Percentiles rank a stretch among this genome's conserved stretches.
These are phyloP conservation scores for Hymenotorrendiella dingleyae DNA, from an alignment of 2,329 filamentous ascomycete genomes.

Conservation along the genomic window DNA sequence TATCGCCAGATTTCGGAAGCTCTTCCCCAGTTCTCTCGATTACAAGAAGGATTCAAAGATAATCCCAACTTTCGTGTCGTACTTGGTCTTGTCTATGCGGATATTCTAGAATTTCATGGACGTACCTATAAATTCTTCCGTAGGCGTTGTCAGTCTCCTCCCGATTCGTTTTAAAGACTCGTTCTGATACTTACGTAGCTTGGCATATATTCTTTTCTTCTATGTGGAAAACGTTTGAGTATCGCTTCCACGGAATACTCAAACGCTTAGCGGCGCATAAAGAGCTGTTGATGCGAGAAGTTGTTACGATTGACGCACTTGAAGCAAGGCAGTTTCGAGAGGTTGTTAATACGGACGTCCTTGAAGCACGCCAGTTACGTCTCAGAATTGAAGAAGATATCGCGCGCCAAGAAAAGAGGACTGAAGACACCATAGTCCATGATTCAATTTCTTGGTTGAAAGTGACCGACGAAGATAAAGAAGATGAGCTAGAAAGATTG, in stretches of 20 bases:
- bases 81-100: conserved; percentile 39
- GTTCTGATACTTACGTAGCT: background rate
- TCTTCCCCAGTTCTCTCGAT: conserved; percentile 34
- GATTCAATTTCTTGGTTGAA: conserved; percentile 12
- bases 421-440: conserved; percentile 1
- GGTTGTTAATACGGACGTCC: conserved; percentile 5
- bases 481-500: conserved; percentile 3
- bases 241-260: conserved; percentile 9
- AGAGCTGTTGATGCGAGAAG: conserved; percentile 8
- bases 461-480: background rate
- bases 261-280: conserved; percentile 6
- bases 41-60: conserved; percentile 28
- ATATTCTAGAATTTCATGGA: conserved; percentile 44
- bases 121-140: conserved; percentile 41
- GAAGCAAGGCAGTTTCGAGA: conserved; percentile 9
- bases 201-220: conserved; percentile 13
- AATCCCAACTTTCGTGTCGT: conserved; percentile 36
- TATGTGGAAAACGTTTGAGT: conserved; percentile 12
- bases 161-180: conserved; percentile 15
- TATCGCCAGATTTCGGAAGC: conserved; percentile 36
- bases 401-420: conserved; percentile 1
- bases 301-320: conserved; percentile 3
- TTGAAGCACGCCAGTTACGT: conserved; percentile 8
- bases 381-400: conserved; percentile 4
- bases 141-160: background rate